Percentiles rank a stretch among this genome's conserved stretches.
Evolutionary conservation across 176 grass and related monocot species (phyloP).

Genomic region (Panicum miliaceum): DNA sequence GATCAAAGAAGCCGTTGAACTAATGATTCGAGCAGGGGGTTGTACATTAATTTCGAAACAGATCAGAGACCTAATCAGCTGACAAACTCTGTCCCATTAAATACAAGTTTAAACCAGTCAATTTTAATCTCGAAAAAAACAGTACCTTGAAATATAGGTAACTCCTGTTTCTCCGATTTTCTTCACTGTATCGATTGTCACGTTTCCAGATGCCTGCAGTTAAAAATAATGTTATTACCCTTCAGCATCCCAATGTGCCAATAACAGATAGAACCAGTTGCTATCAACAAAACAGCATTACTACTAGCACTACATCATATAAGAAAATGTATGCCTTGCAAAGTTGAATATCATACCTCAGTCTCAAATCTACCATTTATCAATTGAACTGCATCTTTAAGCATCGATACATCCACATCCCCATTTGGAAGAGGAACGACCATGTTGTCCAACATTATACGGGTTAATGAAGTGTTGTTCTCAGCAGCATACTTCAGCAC

Average conservation of each 20-base stretch:
- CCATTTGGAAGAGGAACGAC: slow-evolving; percentile 74
- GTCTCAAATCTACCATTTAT: slow-evolving; percentile 94
- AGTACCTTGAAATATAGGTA: slow-evolving; percentile 88
- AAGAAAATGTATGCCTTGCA: background rate
- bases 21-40: background rate
- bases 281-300: background rate
- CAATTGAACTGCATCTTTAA: slow-evolving; percentile 84
- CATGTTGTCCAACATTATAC: slow-evolving; percentile 99
- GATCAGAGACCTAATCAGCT: slow-evolving; percentile 7
- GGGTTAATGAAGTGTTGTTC: slow-evolving; percentile 78
- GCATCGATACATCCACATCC: slow-evolving; percentile 91
- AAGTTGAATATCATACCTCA: slow-evolving; percentile 63
- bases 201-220: slow-evolving; percentile 94
- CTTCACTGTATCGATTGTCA: slow-evolving; percentile 82
- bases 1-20: slow-evolving; percentile 2
- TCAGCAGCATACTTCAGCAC: slow-evolving; percentile 69
- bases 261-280: background rate
- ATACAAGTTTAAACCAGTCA: background rate
- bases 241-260: background rate
- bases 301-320: background rate
- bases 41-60: background rate
- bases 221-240: slow-evolving; percentile 2
- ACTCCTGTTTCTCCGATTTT: slow-evolving; percentile 96
- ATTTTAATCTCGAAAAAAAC: background rate
- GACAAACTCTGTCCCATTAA: slow-evolving; percentile 13